Evolutionary conservation across 306 rosid genomes (phyloP).

Genomic region (Quercus gilva): DNA sequence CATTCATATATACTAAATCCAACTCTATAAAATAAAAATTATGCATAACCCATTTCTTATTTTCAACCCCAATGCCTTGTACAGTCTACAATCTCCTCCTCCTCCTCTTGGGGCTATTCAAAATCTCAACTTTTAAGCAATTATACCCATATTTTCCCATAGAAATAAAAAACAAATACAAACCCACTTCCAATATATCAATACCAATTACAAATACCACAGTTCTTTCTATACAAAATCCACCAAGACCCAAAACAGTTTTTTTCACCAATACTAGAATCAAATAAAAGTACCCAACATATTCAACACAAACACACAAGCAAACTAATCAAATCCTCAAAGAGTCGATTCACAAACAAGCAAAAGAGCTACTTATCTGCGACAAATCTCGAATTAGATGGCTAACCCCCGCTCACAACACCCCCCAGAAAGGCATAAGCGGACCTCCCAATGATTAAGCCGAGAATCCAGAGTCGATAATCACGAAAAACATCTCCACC

Average conservation of each 20-base stretch:
- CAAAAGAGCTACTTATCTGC: conserved; percentile 36
- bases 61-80: conserved; percentile 19
- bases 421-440: conserved; percentile 27
- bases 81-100: background rate
- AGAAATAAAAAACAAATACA: conserved; percentile 21
- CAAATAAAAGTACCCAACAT: conserved; percentile 5
- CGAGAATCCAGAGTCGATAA: conserved; percentile 23
- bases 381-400: conserved; percentile 13
- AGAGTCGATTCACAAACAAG: conserved; percentile 16
- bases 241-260: conserved; percentile 16
- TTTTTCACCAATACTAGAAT: conserved; percentile 18
- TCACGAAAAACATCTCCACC: conserved; percentile 23
- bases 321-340: background rate
- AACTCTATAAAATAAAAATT: conserved; percentile 16
- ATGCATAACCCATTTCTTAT: conserved; percentile 15
- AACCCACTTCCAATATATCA: conserved; percentile 9
- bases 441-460: conserved; percentile 24
- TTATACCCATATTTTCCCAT: conserved; percentile 10
- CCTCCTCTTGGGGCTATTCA: background rate
- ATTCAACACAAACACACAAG: conserved; percentile 1
- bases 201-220: background rate
- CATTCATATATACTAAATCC: background rate
- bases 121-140: conserved; percentile 23
- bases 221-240: background rate
- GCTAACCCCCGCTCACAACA: background rate